A percentile compares a stretch with the other conserved stretches of the same genome.
phyloP scores from a whole-genome alignment of 352 stramenopile genomes.

The Blastocystis sp. region DNA sequence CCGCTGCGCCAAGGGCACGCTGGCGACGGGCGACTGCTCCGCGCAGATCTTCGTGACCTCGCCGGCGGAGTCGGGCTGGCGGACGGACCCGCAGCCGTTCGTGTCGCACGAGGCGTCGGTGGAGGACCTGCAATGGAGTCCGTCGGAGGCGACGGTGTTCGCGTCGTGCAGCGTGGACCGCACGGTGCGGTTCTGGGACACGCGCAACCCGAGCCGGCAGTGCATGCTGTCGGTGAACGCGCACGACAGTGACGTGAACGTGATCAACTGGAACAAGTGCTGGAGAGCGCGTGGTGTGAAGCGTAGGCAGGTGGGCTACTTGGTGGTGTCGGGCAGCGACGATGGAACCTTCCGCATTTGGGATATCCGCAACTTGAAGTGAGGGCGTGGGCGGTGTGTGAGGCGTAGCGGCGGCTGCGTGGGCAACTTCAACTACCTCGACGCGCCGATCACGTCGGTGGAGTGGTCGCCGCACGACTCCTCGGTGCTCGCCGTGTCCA shows the following conservation, averaged over 20 bases:
- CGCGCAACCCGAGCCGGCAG: conserved; percentile 80
- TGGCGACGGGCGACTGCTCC: conserved; percentile 91
- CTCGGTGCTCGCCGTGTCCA: conserved; percentile 88
- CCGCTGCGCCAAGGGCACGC: conserved; percentile 79
- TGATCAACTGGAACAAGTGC: conserved; percentile 93
- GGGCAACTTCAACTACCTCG: conserved; percentile 72
- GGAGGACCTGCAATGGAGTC: conserved; percentile 96
- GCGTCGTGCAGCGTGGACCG: conserved; percentile 87
- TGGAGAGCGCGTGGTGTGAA: neutral
- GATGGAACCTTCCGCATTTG: conserved; percentile 84
- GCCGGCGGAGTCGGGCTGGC: conserved; percentile 75
- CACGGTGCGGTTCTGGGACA: conserved; percentile 94
- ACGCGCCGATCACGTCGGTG: conserved; percentile 91
- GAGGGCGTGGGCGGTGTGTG: neutral
- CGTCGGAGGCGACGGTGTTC: conserved; percentile 88
- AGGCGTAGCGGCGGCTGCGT: conserved; percentile 56
- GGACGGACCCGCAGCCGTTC: conserved; percentile 84
- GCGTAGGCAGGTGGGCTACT: conserved; percentile 82
- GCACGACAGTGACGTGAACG: conserved; percentile 92
- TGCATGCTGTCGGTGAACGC: conserved; percentile 86
- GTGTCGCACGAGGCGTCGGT: conserved; percentile 86
- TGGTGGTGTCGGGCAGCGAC: conserved; percentile 92
- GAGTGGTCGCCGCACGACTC: conserved; percentile 99
- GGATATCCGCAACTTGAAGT: conserved; percentile 71
- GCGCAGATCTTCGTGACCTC: conserved; percentile 90